These are phyloP conservation scores for Globisporangium iwayamae DNA, from an alignment of 352 stramenopile species.

Conservation along the genomic window DNA sequence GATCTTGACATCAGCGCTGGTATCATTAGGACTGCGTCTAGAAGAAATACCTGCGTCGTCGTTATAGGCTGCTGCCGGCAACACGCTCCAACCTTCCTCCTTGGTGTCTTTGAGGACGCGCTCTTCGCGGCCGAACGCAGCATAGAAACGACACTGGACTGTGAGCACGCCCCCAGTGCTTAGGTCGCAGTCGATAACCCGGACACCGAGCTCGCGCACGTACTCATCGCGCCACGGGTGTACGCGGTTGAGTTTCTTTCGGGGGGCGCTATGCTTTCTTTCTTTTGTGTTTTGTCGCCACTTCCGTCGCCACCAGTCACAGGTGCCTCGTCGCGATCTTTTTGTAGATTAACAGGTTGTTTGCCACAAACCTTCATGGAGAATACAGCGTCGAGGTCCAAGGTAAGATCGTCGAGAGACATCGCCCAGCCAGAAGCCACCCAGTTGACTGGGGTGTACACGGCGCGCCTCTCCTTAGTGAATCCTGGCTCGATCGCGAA, in stretches of 20 bases:
- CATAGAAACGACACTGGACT: conserved; percentile 36
- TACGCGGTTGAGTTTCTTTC: conserved; percentile 22
- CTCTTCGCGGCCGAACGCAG: conserved; percentile 33
- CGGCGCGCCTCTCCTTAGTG: too few relatives aligned
- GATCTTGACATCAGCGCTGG: background rate
- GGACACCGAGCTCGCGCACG: conserved; percentile 29
- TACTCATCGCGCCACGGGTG: conserved; percentile 34
- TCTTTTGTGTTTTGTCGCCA: too few relatives aligned
- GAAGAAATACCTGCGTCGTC: background rate
- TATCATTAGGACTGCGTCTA: background rate
- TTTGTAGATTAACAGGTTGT: too few relatives aligned
- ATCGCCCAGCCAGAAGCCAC: too few relatives aligned
- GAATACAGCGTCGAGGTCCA: too few relatives aligned
- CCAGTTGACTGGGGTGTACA: too few relatives aligned
- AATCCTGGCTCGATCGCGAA: too few relatives aligned
- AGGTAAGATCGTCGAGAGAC: too few relatives aligned
- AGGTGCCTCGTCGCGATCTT: too few relatives aligned
- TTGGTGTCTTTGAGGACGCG: background rate
- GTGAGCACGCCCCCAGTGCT: conserved; percentile 27
- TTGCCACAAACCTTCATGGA: too few relatives aligned
- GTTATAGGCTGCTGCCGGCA: background rate
- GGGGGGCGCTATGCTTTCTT: too few relatives aligned
- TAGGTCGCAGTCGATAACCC: conserved; percentile 23
- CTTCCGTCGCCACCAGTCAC: too few relatives aligned
- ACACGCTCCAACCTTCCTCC: background rate